Conservation (phyloP, 2,329 filamentous ascomycete genomes). For the Penicillium sp. region DNA sequence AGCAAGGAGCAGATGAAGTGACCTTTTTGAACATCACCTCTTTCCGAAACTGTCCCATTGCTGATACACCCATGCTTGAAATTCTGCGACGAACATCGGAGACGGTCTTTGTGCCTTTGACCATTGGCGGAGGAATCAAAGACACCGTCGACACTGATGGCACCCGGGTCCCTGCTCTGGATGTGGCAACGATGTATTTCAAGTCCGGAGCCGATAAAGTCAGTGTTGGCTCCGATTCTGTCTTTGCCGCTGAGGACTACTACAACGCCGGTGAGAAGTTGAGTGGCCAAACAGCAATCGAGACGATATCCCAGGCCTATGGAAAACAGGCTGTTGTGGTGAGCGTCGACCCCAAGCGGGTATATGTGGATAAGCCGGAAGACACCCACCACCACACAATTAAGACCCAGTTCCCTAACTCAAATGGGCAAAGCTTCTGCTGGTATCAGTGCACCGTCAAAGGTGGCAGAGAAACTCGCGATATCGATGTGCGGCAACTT, state of each 20-base stretch:
- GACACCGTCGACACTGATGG: slow-evolving; percentile 90
- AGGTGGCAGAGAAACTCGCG: slow-evolving; percentile 89
- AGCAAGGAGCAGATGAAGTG: slow-evolving; percentile 93
- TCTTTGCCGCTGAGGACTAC: slow-evolving; percentile 89
- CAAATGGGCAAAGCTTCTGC: slow-evolving; percentile 75
- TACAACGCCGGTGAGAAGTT: slow-evolving; percentile 68
- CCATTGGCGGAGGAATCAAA: slow-evolving; percentile 91
- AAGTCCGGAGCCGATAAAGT: slow-evolving; percentile 96
- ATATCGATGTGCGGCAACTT: slow-evolving; percentile 88
- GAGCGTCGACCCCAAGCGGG: slow-evolving; percentile 86
- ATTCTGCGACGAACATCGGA: slow-evolving; percentile 81
- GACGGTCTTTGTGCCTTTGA: slow-evolving; percentile 93
- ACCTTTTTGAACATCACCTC: slow-evolving; percentile 98
- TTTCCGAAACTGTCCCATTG: slow-evolving; percentile 91
- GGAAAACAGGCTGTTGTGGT: slow-evolving; percentile 97
- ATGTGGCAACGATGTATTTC: slow-evolving; percentile 97
- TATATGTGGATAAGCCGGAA: slow-evolving; percentile 71
- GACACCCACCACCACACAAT: slow-evolving; percentile 75
- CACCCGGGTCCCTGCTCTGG: slow-evolving; percentile 79
- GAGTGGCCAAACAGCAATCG: slow-evolving; percentile 83
- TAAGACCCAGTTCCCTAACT: slow-evolving; percentile 67
- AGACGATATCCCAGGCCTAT: slow-evolving; percentile 90
- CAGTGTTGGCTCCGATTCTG: slow-evolving; percentile 92
- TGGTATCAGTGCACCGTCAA: slow-evolving; percentile 99
- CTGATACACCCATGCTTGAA: slow-evolving; percentile 94